phyloP scores from a whole-genome alignment of 2,329 filamentous ascomycete genomes.

The Cladosporium velox region DNA sequence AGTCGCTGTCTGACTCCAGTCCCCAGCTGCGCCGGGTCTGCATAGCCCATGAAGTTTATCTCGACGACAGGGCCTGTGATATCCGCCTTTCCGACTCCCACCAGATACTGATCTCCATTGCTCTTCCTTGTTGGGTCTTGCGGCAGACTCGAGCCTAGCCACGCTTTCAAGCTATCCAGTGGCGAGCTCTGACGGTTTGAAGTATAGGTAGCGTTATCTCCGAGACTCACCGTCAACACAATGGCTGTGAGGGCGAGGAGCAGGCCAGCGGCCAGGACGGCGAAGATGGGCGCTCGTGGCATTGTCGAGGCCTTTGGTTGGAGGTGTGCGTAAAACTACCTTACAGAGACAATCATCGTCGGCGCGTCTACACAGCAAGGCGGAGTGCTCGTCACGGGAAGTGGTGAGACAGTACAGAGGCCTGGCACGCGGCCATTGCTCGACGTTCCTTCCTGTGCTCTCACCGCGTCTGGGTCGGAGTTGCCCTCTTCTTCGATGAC shows the following conservation, averaged over 20 bases:
- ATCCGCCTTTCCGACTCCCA: constrained; percentile 71
- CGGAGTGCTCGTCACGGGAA: background rate
- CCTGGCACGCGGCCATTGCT: background rate
- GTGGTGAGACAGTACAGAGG: background rate
- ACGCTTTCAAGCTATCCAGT: background rate
- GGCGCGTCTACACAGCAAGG: constrained; percentile 4
- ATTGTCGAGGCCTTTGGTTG: background rate
- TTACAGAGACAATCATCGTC: background rate
- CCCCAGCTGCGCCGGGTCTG: constrained; percentile 78
- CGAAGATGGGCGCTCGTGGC: constrained; percentile 12
- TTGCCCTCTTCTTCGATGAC: constrained; percentile 6
- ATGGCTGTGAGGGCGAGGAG: constrained; percentile 26
- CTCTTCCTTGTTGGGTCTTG: background rate
- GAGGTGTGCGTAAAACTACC: background rate
- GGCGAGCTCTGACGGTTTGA: background rate
- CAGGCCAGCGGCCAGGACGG: constrained; percentile 25
- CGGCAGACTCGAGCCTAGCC: background rate
- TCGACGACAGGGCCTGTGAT: constrained; percentile 84
- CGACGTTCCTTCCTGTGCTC: background rate
- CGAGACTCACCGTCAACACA: constrained; percentile 23
- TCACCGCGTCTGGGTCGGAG: background rate
- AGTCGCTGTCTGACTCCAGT: constrained; percentile 83
- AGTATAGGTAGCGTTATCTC: background rate
- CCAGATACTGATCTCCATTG: constrained; percentile 51
- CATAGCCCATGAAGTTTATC: constrained; percentile 90